A percentile compares a stretch with the other conserved stretches of the same genome.
Conservation (phyloP, 2,329 filamentous ascomycete genomes). For the Alternaria sp. region DNA sequence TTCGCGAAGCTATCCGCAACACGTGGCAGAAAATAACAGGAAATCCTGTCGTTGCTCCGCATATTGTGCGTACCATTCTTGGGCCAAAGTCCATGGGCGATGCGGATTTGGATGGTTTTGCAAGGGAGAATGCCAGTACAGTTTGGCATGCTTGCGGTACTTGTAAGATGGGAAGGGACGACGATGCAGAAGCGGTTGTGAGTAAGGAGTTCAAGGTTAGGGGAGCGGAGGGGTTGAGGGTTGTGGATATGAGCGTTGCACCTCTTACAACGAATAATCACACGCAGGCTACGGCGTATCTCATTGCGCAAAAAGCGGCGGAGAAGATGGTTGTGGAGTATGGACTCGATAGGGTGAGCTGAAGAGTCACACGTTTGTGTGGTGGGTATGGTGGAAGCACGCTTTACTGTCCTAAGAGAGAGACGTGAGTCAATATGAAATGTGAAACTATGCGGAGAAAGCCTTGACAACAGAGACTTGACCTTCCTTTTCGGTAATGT, state of each 20-base stretch:
- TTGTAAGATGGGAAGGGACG: slow-evolving; percentile 49
- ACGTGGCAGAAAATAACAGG: slow-evolving; percentile 53
- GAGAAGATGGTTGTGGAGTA: slow-evolving; percentile 46
- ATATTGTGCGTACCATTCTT: slow-evolving; percentile 59
- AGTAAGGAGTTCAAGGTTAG: slow-evolving; percentile 50
- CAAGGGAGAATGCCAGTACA: slow-evolving; percentile 38
- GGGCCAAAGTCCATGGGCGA: slow-evolving; percentile 54
- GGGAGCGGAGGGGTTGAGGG: slow-evolving; percentile 49
- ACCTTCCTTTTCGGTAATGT: background rate
- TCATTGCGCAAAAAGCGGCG: slow-evolving; percentile 47
- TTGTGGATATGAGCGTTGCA: slow-evolving; percentile 51
- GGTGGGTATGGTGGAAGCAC: background rate
- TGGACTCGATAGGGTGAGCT: slow-evolving; percentile 19
- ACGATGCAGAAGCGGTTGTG: slow-evolving; percentile 49
- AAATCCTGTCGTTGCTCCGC: slow-evolving; percentile 61
- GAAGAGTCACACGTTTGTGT: background rate
- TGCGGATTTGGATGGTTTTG: slow-evolving; percentile 60
- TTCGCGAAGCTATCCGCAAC: slow-evolving; percentile 49
- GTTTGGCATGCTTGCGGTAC: slow-evolving; percentile 52
- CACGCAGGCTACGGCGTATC: slow-evolving; percentile 47
- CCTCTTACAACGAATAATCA: slow-evolving; percentile 49
- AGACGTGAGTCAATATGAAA: background rate
- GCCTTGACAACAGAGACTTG: background rate
- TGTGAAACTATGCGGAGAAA: background rate
- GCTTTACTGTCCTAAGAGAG: background rate